These are phyloP conservation scores for Protomyces lactucae-debilis DNA, from an alignment of 1,139 yeast species.

Conservation along the genomic window DNA sequence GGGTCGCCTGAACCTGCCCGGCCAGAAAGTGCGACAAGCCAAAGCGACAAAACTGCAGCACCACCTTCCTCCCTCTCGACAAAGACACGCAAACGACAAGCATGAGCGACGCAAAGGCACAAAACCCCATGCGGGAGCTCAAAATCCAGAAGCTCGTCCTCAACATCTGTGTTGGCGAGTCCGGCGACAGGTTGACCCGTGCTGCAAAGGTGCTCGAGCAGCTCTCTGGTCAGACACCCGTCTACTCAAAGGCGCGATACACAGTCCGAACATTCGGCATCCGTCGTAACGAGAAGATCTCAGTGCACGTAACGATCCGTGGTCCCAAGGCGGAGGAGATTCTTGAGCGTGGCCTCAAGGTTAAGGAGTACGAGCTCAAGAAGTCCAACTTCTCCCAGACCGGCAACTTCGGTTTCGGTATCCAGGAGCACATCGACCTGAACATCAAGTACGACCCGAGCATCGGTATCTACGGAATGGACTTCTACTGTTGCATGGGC, in stretches of 20 bases:
- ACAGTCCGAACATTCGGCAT: constrained; percentile 99
- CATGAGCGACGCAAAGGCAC: constrained; percentile 38
- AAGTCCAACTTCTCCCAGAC: constrained; percentile 93
- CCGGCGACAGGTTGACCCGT: constrained; percentile 99
- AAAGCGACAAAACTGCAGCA: background rate
- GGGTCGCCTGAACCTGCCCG: background rate
- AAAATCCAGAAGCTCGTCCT: constrained; percentile 98
- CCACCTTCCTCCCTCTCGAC: background rate
- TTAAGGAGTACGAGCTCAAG: constrained; percentile 97
- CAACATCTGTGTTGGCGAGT: constrained; percentile 99
- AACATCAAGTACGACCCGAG: constrained; percentile 99
- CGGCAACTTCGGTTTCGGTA: constrained; percentile 99
- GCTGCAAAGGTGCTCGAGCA: constrained; percentile 99
- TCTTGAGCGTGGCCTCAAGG: constrained; percentile 99
- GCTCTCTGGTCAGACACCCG: constrained; percentile 99
- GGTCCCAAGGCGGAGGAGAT: constrained; percentile 99
- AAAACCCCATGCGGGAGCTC: constrained; percentile 94
- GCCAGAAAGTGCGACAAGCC: too few relatives aligned
- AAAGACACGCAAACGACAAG: background rate
- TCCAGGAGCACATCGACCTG: constrained; percentile 98
- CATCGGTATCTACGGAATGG: constrained; percentile 99
- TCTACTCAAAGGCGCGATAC: constrained; percentile 98
- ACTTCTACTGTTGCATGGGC: constrained; percentile 98
- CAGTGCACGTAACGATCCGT: constrained; percentile 99
- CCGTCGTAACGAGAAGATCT: constrained; percentile 99